Evolutionary conservation across 2,329 filamentous ascomycete genomes (phyloP).

Genomic region (Apiospora kogelbergensis): DNA sequence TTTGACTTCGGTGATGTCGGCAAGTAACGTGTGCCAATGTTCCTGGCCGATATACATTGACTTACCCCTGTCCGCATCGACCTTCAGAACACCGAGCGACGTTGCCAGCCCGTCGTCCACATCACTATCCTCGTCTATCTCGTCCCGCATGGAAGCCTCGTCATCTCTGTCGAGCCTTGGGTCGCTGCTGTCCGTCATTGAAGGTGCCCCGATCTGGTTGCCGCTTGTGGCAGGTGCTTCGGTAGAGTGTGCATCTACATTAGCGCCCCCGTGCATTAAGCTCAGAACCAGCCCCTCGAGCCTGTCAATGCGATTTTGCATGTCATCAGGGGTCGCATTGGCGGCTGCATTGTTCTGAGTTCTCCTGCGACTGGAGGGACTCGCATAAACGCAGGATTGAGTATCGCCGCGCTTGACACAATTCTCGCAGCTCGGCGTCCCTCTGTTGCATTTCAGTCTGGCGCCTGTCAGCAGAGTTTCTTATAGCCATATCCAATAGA

Average conservation of each 20-base stretch:
- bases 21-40: conserved; percentile 78
- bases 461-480: conserved; percentile 31
- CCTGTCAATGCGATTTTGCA: conserved; percentile 97
- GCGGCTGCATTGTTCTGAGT: conserved; percentile 56
- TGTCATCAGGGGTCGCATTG: conserved; percentile 76
- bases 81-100: conserved; percentile 79
- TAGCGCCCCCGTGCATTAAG: conserved; percentile 83
- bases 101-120: conserved; percentile 67
- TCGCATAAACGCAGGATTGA: conserved; percentile 80
- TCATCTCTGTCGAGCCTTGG: conserved; percentile 55
- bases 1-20: conserved; percentile 89
- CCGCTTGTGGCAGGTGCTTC: conserved; percentile 28
- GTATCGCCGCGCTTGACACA: conserved; percentile 86
- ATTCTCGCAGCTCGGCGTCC: conserved; percentile 82
- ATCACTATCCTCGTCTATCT: conserved; percentile 65
- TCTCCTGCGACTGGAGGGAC: conserved; percentile 70
- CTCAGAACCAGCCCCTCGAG: conserved; percentile 90
- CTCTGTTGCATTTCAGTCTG: conserved; percentile 80
- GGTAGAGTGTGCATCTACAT: conserved; percentile 42
- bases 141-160: conserved; percentile 49
- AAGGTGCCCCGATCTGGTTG: conserved; percentile 27
- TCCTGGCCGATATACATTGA: conserved; percentile 80
- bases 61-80: conserved; percentile 74
- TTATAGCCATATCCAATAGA: conserved; percentile 15
- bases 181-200: conserved; percentile 45